Evolutionary conservation across 2,329 filamentous ascomycete genomes (phyloP).

Genomic region (Cadophora gregata): DNA sequence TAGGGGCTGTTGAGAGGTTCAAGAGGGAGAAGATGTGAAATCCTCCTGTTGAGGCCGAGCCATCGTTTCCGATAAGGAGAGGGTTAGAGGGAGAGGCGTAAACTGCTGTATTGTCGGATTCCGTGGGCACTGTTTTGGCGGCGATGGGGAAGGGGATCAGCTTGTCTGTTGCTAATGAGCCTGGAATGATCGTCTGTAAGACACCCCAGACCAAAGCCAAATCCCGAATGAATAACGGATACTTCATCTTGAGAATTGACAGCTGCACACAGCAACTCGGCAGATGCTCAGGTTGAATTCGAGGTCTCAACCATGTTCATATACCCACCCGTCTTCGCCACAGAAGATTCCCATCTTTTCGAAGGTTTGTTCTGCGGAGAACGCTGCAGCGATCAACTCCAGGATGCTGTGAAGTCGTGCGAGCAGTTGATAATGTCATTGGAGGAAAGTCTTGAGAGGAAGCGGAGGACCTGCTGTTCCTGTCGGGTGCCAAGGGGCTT

Average conservation of each 20-base stretch:
- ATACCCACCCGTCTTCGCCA: not conserved
- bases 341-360: not conserved
- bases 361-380: not conserved
- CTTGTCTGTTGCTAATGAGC: conserved; percentile 8
- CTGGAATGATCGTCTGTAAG: not conserved
- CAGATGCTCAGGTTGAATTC: not conserved
- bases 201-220: not conserved
- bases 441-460: not conserved
- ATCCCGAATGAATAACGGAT: not conserved
- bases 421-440: not conserved
- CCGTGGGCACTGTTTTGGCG: not conserved
- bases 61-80: conserved; percentile 11
- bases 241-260: not conserved
- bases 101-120: conserved; percentile 4
- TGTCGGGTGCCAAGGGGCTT: conserved; percentile 4
- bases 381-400: conserved; percentile 1
- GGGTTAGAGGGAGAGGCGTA: conserved; percentile 3
- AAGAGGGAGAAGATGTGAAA: conserved; percentile 12
- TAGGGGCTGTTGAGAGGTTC: not conserved
- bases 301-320: conserved; percentile 11
- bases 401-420: not conserved
- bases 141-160: conserved; percentile 10
- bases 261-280: not conserved
- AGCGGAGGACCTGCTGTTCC: conserved; percentile 6
- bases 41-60: conserved; percentile 6